Base-by-base conservation (phyloP, 192 early-diverging fungal genomes). In the Gamsiella multidivaricata region DNA sequence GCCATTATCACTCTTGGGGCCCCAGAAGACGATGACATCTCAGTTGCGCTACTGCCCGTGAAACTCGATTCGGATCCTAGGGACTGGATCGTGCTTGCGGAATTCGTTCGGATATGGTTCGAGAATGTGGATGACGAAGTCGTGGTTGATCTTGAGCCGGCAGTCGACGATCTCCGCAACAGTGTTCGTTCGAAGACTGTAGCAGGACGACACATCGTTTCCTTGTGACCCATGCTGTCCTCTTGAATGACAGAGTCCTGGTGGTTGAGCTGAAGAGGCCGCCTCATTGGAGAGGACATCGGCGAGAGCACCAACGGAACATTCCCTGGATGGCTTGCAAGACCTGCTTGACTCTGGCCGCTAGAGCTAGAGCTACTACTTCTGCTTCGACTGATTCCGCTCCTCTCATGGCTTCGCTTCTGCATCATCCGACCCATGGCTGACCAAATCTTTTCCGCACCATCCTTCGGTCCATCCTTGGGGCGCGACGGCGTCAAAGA, bases 341-440 rank as follows among this genome's bases (percentile, higher is more conserved):
- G n/a, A n/a, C n/a, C n/a, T n/a, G n/a, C n/a, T n/a, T n/a, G n/a
- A n/a, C 17, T 46, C 45, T 46, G 12, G 4, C 45, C 45, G n/a
- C 45, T n/a, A n/a, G n/a, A n/a, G n/a, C n/a, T 46, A 5, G 17
- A 46, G n/a, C 45, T 46, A 18, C n/a, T 46, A 46, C 4, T 46
- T 5, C 45, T 10, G n/a, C 45, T 46, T 18, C 45, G 9, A 4
- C 45, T 18, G 17, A n/a, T n/a, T n/a, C n/a, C n/a, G n/a, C n/a
- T n/a, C n/a, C n/a, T n/a, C n/a, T n/a, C n/a, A n/a, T n/a, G n/a
- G n/a, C n/a, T n/a, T n/a, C 47, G 23, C 39, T 32, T 56, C 5
- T 39, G 54, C 1, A 56, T 52, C 45, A 65, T 46, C 18, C 70
- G n/a, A 1, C 69, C 69, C 51, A 70, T 56, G 1, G 55, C 55